Evolutionary conservation across 495 filamentous ascomycete genomes (phyloP).

Genomic region (Penicillium maclennaniae): DNA sequence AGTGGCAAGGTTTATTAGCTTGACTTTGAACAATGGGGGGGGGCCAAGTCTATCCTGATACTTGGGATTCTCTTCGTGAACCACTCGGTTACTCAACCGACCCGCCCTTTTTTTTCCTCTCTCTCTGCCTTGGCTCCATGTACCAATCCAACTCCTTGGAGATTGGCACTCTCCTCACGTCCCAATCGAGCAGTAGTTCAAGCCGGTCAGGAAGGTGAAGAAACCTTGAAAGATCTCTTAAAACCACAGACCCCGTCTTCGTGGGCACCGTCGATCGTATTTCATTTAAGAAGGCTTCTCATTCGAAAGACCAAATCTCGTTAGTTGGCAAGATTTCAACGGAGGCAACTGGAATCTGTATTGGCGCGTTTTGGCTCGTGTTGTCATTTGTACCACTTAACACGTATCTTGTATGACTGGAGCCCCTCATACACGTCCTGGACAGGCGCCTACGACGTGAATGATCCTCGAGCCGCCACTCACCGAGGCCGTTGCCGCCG

Average conservation of each 20-base stretch:
- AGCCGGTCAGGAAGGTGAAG: constrained; percentile 3
- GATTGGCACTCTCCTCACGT: constrained; percentile 1
- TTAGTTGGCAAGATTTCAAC: background rate
- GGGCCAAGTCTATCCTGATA: constrained; percentile 18
- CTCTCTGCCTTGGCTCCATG: constrained; percentile 9
- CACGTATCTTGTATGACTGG: constrained; percentile 26
- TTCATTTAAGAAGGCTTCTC: background rate
- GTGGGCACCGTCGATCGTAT: background rate
- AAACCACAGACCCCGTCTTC: background rate
- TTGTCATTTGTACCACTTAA: constrained; percentile 31
- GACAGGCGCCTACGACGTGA: constrained; percentile 27
- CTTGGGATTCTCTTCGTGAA: constrained; percentile 15
- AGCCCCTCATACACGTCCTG: constrained; percentile 24
- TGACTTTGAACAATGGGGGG: constrained; percentile 17
- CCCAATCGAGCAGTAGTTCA: constrained; percentile 11
- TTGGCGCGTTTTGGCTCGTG: constrained; percentile 12
- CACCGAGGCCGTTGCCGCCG: constrained; percentile 17
- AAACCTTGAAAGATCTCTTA: background rate
- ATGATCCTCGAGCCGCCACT: constrained; percentile 30
- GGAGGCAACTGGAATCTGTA: constrained; percentile 7
- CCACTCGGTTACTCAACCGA: constrained; percentile 21
- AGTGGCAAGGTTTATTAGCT: constrained; percentile 22
- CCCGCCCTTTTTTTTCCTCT: constrained; percentile 21
- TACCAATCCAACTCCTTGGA: background rate
- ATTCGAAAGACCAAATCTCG: background rate